Conservation (phyloP, 2,329 filamentous ascomycete species). For the Fusarium sp. region DNA sequence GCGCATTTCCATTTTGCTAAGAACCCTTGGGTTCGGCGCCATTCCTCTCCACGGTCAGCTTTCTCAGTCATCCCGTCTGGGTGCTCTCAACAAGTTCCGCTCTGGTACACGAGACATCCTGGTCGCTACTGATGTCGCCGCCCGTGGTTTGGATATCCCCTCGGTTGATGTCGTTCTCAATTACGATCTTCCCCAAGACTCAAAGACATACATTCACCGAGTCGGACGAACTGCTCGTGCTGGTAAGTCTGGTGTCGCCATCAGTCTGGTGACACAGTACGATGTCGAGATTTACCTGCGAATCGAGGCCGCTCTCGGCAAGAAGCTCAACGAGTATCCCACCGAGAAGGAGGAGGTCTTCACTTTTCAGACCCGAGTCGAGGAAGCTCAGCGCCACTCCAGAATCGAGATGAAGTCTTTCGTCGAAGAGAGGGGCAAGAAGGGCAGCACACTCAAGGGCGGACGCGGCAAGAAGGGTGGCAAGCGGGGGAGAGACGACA, state of each 20-base stretch:
- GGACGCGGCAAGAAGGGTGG: conserved; percentile 58
- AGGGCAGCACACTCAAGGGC: conserved; percentile 54
- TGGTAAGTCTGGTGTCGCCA: conserved; percentile 83
- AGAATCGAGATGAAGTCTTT: conserved; percentile 84
- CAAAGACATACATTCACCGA: conserved; percentile 90
- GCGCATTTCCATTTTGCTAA: conserved; percentile 83
- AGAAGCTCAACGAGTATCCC: conserved; percentile 76
- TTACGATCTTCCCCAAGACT: conserved; percentile 84
- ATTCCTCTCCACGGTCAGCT: conserved; percentile 95
- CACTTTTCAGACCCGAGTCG: conserved; percentile 80
- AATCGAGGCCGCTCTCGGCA: conserved; percentile 85
- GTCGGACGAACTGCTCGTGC: conserved; percentile 90
- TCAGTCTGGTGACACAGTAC: conserved; percentile 87
- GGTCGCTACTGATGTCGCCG: conserved; percentile 93
- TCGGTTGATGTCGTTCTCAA: conserved; percentile 91
- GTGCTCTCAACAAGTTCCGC: conserved; percentile 91
- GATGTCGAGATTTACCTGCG: conserved; percentile 83
- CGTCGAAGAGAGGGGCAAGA: conserved; percentile 74
- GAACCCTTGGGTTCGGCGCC: conserved; percentile 86
- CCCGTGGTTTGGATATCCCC: conserved; percentile 91
- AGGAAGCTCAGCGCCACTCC: conserved; percentile 85
- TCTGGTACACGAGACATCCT: conserved; percentile 84
- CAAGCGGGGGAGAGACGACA: conserved; percentile 64
- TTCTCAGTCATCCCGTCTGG: conserved; percentile 85
- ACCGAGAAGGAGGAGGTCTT: conserved; percentile 85